Evolutionary conservation across 345 rosid species (phyloP).

Genomic region (Isatis tinctoria): DNA sequence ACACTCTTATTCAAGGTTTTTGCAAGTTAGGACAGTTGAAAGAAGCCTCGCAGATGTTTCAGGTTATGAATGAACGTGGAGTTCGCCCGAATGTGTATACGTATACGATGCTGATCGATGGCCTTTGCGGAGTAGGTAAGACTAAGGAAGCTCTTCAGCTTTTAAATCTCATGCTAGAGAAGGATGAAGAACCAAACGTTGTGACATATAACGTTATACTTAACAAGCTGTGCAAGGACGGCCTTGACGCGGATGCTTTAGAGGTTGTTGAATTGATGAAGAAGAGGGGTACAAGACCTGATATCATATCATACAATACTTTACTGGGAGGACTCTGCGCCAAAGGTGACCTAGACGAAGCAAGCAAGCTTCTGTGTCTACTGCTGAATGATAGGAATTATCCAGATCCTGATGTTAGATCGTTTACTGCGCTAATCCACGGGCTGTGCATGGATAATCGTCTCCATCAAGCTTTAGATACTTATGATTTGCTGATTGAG

Average conservation of each 20-base stretch:
- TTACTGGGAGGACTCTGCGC: conserved; percentile 52
- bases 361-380: conserved; percentile 41
- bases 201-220: conserved; percentile 55
- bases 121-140: conserved; percentile 50
- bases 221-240: conserved; percentile 54
- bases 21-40: conserved; percentile 47
- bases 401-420: conserved; percentile 42
- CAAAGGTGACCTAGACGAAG: conserved; percentile 50
- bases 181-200: conserved; percentile 42
- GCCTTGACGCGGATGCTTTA: conserved; percentile 49
- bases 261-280: conserved; percentile 48
- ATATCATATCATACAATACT: conserved; percentile 50
- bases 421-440: conserved; percentile 49
- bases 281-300: conserved; percentile 50
- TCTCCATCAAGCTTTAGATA: conserved; percentile 42
- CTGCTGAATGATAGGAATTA: conserved; percentile 37
- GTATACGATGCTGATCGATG: conserved; percentile 50
- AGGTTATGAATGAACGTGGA: conserved; percentile 43
- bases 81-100: conserved; percentile 45
- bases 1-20: conserved; percentile 39
- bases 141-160: conserved; percentile 46
- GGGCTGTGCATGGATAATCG: conserved; percentile 53
- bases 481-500: conserved; percentile 42
- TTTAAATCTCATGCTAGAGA: conserved; percentile 44
- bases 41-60: conserved; percentile 39